Percentiles rank a stretch among this genome's conserved stretches.
These are phyloP conservation scores for Monsonia emarginata DNA, from an alignment of 441 rosid genomes.

Conservation along the genomic window DNA sequence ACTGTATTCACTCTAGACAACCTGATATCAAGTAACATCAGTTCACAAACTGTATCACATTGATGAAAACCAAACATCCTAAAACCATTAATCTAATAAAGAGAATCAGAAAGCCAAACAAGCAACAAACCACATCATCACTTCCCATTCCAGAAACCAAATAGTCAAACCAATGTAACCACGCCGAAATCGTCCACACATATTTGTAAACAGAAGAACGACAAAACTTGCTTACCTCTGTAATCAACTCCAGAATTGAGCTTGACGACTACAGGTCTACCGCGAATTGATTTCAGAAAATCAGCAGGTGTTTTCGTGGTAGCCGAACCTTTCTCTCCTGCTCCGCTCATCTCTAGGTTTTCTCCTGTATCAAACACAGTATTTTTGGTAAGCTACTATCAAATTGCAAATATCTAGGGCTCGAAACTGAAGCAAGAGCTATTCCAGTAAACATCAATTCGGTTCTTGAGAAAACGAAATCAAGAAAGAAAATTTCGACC, in stretches of 20 bases:
- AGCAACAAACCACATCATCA: background rate
- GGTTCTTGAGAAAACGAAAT: background rate
- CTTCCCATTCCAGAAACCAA: background rate
- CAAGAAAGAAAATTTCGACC: background rate
- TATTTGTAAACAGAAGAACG: conserved; percentile 1
- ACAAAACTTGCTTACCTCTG: conserved; percentile 42
- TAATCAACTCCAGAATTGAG: conserved; percentile 94
- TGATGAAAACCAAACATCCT: background rate
- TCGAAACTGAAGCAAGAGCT: background rate
- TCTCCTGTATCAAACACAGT: background rate
- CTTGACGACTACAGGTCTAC: conserved; percentile 84
- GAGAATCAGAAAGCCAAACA: background rate
- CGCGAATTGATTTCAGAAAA: conserved; percentile 88
- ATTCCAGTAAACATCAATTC: background rate
- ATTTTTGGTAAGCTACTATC: background rate
- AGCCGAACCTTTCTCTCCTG: conserved; percentile 58
- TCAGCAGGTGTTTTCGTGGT: conserved; percentile 83
- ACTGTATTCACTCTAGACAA: background rate
- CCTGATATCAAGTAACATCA: background rate
- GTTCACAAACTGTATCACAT: background rate
- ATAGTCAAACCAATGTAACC: background rate
- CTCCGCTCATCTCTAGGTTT: conserved; percentile 37
- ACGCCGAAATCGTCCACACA: background rate
- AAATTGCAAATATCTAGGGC: background rate
- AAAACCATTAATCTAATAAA: background rate